Percentiles rank a stretch among this genome's conserved stretches.
These are phyloP conservation scores for Coniophora puteana DNA, from an alignment of 1,284 basidiomycete species.

Conservation along the genomic window DNA sequence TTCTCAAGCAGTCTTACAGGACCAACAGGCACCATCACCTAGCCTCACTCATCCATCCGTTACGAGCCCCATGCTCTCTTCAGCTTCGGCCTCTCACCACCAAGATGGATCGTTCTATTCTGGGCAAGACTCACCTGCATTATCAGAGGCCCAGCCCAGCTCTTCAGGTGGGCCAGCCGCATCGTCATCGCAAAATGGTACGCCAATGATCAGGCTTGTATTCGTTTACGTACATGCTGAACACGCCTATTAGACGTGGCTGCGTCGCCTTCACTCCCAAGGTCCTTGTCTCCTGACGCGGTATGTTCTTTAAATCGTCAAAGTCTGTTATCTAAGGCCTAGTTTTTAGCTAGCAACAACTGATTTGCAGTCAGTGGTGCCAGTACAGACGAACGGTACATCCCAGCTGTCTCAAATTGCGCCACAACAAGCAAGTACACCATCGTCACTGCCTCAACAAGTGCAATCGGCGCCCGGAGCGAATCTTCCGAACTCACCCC, in stretches of 20 bases:
- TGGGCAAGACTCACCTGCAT: constrained; percentile 62
- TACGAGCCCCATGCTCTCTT: constrained; percentile 75
- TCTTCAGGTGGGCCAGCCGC: constrained; percentile 50
- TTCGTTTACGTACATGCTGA: constrained; percentile 7
- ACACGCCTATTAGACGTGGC: constrained; percentile 13
- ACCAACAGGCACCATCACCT: constrained; percentile 61
- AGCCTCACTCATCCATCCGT: constrained; percentile 77
- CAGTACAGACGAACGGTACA: constrained; percentile 33
- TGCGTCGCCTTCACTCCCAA: constrained; percentile 34
- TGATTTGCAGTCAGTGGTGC: constrained; percentile 27
- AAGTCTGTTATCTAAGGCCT: constrained; percentile 2
- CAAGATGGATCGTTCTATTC: constrained; percentile 70
- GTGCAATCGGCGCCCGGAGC: constrained; percentile 44
- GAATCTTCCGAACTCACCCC: constrained; percentile 25
- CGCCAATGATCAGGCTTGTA: constrained; percentile 44
- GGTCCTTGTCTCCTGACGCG: constrained; percentile 34
- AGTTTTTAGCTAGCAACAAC: constrained; percentile 25
- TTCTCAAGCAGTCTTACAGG: constrained; percentile 36
- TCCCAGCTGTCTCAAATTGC: constrained; percentile 26
- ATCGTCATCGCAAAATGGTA: constrained; percentile 54
- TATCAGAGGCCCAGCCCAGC: constrained; percentile 64
- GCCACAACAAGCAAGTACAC: constrained; percentile 30
- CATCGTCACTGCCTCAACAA: constrained; percentile 62
- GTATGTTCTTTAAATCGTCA: constrained; percentile 25
- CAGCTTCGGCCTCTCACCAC: constrained; percentile 69